Conservation (phyloP, 2,329 filamentous ascomycete species). For the Pseudogymnoascus sp. region DNA sequence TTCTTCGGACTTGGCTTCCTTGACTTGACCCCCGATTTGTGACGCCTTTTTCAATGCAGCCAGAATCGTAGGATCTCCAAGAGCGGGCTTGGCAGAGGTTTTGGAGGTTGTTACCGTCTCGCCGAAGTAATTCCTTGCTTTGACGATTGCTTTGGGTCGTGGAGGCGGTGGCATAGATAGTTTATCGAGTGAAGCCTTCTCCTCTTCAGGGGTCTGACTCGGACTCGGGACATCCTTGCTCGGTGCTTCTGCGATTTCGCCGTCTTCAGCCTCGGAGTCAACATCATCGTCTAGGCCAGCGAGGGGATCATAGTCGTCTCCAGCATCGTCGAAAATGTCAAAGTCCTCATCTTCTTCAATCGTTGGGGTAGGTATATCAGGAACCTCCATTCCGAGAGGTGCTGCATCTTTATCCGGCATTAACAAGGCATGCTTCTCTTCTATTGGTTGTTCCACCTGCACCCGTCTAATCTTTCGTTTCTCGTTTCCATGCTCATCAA, state of each 20-base stretch:
- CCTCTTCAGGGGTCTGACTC: slow-evolving; percentile 11
- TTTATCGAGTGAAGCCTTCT: slow-evolving; percentile 10
- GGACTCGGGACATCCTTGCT: slow-evolving; percentile 7
- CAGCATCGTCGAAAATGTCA: slow-evolving; percentile 58
- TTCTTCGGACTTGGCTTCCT: slow-evolving; percentile 33
- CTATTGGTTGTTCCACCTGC: slow-evolving; percentile 32
- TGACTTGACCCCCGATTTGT: slow-evolving; percentile 40
- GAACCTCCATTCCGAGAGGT: slow-evolving; percentile 57
- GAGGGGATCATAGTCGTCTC: slow-evolving; percentile 59
- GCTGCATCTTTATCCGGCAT: slow-evolving; percentile 46
- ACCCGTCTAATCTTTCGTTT: slow-evolving; percentile 54
- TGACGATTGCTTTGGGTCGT: slow-evolving; percentile 27
- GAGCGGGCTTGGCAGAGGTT: slow-evolving; percentile 37
- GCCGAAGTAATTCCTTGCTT: slow-evolving; percentile 53
- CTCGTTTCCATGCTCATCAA: slow-evolving; percentile 58
- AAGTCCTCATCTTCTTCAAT: slow-evolving; percentile 47
- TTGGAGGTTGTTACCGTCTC: slow-evolving; percentile 40
- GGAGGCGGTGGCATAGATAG: slow-evolving; percentile 39
- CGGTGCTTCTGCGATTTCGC: slow-evolving; percentile 4
- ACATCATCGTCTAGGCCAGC: slow-evolving; percentile 43
- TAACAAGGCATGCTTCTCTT: slow-evolving; percentile 34
- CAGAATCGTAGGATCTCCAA: slow-evolving; percentile 68
- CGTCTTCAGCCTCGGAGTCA: slow-evolving; percentile 31
- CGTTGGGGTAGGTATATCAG: slow-evolving; percentile 41
- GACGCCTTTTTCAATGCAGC: slow-evolving; percentile 82